These are phyloP conservation scores for Gossypium australe DNA, from an alignment of 345 rosid species.

Conservation along the genomic window DNA sequence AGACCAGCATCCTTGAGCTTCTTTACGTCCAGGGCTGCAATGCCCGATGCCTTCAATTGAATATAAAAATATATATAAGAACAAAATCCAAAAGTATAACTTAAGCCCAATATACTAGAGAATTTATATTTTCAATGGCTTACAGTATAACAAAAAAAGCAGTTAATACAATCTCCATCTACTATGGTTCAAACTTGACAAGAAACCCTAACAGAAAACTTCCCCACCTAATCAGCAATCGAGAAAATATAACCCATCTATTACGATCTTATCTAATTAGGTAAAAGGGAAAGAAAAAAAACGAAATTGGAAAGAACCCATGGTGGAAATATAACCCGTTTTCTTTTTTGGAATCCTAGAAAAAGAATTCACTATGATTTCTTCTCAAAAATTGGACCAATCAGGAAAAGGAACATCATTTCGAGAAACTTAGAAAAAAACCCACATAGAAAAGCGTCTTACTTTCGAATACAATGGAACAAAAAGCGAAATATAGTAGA, in stretches of 20 bases:
- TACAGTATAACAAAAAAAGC: not conserved
- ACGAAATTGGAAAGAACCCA: not conserved
- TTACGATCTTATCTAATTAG: not conserved
- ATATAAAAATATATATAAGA: not conserved
- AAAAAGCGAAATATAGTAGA: not conserved
- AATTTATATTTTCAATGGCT: not conserved
- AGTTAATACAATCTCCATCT: not conserved
- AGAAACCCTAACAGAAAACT: not conserved
- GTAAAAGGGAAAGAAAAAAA: not conserved
- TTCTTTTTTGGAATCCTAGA: not conserved
- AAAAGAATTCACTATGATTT: not conserved
- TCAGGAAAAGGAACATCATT: not conserved
- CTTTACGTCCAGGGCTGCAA: slow-evolving; percentile 79
- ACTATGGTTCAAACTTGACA: not conserved
- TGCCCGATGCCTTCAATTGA: slow-evolving; percentile 57
- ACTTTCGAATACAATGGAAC: slow-evolving; percentile 1
- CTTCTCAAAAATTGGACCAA: not conserved
- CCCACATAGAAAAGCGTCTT: slow-evolving; percentile 18
- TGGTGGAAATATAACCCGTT: not conserved
- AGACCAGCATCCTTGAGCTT: slow-evolving; percentile 93
- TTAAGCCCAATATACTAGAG: not conserved
- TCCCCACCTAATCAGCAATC: not conserved
- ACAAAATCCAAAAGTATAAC: not conserved
- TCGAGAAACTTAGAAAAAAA: slow-evolving; percentile 10
- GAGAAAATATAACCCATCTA: no score